Evolutionary conservation across 2,329 filamentous ascomycete species (phyloP), one percentile per base, ranked within the genome.

Genomic region (Eurotiales sp.): DNA sequence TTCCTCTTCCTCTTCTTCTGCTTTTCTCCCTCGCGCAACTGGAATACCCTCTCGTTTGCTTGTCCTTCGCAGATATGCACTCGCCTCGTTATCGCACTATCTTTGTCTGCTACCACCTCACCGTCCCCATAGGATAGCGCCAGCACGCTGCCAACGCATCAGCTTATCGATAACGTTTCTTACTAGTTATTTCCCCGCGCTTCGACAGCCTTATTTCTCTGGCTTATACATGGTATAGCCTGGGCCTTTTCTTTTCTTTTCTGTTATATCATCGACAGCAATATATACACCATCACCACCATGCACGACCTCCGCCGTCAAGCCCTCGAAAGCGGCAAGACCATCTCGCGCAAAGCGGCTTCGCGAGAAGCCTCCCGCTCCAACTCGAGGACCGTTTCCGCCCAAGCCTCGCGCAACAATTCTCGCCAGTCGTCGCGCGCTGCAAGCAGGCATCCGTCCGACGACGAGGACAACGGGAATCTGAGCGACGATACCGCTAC

Each of bases 251-350:
- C 37, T 37, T n/a, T 32, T 17, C 8, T 37, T 50, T 34, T 21
- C n/a, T n/a, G n/a, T n/a, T n/a, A n/a, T n/a, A n/a, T n/a, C 14
- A 29, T 40, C 17, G 2, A 12, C 12, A 2, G 3, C n/a, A 43
- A 12, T 8, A 19, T 21, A 10, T 1, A 40, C 11, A 4, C 11
- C 17, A 2, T 39, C 25, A 27, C 32, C 61, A 71, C 25, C 47
- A 77, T 76, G 74, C 73, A 71, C 41, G 73, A 76, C 58, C 66
- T 75, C 48, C 70, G 81, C 57, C 77, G 81, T 59, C 78, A 81
- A 62, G 81, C 80, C 32, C 77, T 84, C 34, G 82, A 85, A 72
- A 82, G 80, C 70, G 76, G 78, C 64, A 86, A 86, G 71, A 86
- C 82, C 17, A 70, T 81, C 42, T 85, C 83, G 47, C 79, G 79